Evolutionary conservation across 202 grass and related monocot genomes (phyloP), one percentile per base, ranked within the genome.

Genomic region (Zoysia matrella): DNA sequence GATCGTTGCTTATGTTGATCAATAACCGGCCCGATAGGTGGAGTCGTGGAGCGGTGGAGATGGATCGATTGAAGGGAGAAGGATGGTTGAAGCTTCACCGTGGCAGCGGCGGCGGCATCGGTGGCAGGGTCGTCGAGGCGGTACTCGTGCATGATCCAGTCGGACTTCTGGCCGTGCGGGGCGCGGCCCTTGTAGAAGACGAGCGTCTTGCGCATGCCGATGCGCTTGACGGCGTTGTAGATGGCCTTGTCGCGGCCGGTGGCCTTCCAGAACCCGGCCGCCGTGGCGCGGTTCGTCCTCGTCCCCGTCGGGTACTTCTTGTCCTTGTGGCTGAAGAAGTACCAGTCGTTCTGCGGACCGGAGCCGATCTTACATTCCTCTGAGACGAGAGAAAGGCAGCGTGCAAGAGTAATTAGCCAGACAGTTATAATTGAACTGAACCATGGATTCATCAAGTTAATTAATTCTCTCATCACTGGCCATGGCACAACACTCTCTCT

Each of bases 141-240:
- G 76, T 98, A 98, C 88, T 98, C 95, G 42, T 98, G 95, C 95
- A 98, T 98, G 73, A 98, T 98, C 95, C 95, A 98, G 65, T 98
- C 95, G 0, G 95, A 98, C 43, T 98, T 98, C 77, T 88, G 90
- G 36, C 95, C 95, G 14, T 95, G 95, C 1, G 95, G 95, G 0
- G 95, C 95, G 1, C 95, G 92, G 14, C 95, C 95, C 57, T 93
- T 95, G 87, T 98, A 98, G 85, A 98, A 98, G 78, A 98, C 95
- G 77, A 98, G 92, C 12, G 95, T 98, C 88, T 98, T 98, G 72
- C 95, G 88, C 95, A 98, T 98, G 79, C 95, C 95, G 83, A 98
- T 98, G 73, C 88, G 88, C 14, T 80, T 86, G 71, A 90, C 82
- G 74, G 90, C 22, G 80, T 94, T 91, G 79, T 95, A 98, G 67